Conservation (phyloP, 2,329 filamentous ascomycete species). For the Alternaria triticina region DNA sequence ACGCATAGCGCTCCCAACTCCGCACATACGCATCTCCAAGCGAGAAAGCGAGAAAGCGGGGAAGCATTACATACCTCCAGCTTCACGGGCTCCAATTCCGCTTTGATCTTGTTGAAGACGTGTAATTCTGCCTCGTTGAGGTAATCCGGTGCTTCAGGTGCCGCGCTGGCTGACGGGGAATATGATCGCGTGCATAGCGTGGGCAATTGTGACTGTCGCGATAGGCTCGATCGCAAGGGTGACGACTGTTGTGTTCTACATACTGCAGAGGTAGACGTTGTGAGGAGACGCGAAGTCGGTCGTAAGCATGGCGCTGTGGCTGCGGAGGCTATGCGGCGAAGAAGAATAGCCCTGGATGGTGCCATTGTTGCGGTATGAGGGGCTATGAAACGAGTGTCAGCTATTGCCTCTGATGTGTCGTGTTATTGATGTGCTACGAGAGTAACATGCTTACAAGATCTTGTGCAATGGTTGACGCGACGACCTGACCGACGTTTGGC, state of each 20-base stretch:
- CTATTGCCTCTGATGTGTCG: slow-evolving; percentile 12
- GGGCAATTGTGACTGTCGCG: slow-evolving; percentile 8
- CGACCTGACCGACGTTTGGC: slow-evolving; percentile 19
- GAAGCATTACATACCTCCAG: slow-evolving; percentile 51
- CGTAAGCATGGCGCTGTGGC: slow-evolving; percentile 24
- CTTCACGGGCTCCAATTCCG: slow-evolving; percentile 50
- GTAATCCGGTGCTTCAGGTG: slow-evolving; percentile 54
- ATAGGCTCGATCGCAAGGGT: slow-evolving; percentile 12
- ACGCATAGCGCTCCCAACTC: slow-evolving; percentile 10
- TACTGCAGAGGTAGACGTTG: slow-evolving; percentile 16
- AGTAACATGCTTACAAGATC: slow-evolving; percentile 15
- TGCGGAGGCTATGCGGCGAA: slow-evolving; percentile 24
- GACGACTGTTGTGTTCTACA: slow-evolving; percentile 4
- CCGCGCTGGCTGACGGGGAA: slow-evolving; percentile 27
- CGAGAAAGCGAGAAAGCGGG: slow-evolving; percentile 2
- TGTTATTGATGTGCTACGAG: background rate
- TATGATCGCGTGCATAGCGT: slow-evolving; percentile 26
- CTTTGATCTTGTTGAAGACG: slow-evolving; percentile 56
- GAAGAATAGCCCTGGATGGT: slow-evolving; percentile 41
- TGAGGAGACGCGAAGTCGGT: slow-evolving; percentile 27
- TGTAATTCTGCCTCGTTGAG: slow-evolving; percentile 54
- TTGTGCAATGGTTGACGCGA: slow-evolving; percentile 10
- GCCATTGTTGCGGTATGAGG: slow-evolving; percentile 33
- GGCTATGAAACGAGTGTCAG: slow-evolving; percentile 6
- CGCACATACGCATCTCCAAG: slow-evolving; percentile 3